Evolutionary conservation across 2,329 filamentous ascomycete species (phyloP).

Genomic region (Penicillium oxalicum): DNA sequence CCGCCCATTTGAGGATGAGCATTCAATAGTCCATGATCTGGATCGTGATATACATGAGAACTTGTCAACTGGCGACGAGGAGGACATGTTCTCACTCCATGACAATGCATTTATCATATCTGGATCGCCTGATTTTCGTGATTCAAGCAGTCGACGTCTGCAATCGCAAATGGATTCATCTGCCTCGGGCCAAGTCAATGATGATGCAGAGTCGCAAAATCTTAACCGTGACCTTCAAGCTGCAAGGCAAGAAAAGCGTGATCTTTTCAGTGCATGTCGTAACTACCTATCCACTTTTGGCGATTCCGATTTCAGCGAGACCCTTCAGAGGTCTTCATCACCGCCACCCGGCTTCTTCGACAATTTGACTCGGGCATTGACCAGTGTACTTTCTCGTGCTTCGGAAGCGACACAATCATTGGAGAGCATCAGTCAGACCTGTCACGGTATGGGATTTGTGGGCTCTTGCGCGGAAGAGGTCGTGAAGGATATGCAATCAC

Average conservation of each 20-base stretch:
- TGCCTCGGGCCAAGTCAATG: slow-evolving; percentile 12
- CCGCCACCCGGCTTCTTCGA: slow-evolving; percentile 37
- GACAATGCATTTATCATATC: slow-evolving; percentile 29
- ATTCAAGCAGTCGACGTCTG: slow-evolving; percentile 5
- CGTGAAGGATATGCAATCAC: slow-evolving; percentile 32
- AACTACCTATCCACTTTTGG: slow-evolving; percentile 21
- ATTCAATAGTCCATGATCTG: slow-evolving; percentile 11
- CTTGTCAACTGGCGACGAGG: slow-evolving; percentile 6
- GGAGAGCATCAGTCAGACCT: slow-evolving; percentile 30
- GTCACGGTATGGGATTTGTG: slow-evolving; percentile 37
- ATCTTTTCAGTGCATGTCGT: slow-evolving; percentile 38
- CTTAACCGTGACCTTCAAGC: slow-evolving; percentile 36
- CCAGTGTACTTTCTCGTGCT: slow-evolving; percentile 31
- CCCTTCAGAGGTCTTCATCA: slow-evolving; percentile 23
- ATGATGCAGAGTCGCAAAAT: slow-evolving; percentile 22
- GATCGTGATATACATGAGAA: slow-evolving; percentile 1
- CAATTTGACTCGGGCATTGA: slow-evolving; percentile 33
- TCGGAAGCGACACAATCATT: slow-evolving; percentile 36
- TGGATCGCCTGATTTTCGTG: slow-evolving; percentile 28
- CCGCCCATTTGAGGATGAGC: slow-evolving; percentile 15
- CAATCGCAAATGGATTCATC: slow-evolving; percentile 16
- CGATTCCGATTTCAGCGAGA: slow-evolving; percentile 15
- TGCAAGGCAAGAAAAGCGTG: slow-evolving; percentile 35
- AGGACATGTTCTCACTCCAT: slow-evolving; percentile 26
- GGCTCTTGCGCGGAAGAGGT: slow-evolving; percentile 27